These are phyloP conservation scores for Sanghuangporus sanghuang DNA, from an alignment of 1,284 basidiomycete genomes.

Conservation along the genomic window DNA sequence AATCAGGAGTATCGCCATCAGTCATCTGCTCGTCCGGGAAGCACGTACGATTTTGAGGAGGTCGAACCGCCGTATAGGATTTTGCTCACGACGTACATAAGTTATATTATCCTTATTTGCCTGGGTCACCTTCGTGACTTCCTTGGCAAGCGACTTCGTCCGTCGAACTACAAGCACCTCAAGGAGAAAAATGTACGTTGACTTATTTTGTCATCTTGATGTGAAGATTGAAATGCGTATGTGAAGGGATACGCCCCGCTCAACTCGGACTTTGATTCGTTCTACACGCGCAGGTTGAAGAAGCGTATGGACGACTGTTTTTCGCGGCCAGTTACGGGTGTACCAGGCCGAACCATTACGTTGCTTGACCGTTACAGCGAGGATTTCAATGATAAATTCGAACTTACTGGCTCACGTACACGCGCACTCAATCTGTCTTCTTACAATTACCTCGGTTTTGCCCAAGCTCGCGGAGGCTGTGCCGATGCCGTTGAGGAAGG, in stretches of 20 bases:
- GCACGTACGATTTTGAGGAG: constrained; percentile 50
- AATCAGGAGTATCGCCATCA: constrained; percentile 66
- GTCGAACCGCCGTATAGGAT: constrained; percentile 89
- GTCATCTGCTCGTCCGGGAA: constrained; percentile 52
- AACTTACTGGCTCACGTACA: constrained; percentile 76
- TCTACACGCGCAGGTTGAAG: constrained; percentile 96
- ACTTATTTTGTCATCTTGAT: constrained; percentile 9
- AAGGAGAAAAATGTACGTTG: constrained; percentile 73
- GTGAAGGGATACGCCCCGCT: constrained; percentile 89
- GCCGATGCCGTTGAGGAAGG: constrained; percentile 88
- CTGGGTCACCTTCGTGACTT: constrained; percentile 95
- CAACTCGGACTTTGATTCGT: constrained; percentile 98
- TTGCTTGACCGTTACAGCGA: constrained; percentile 81
- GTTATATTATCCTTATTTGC: constrained; percentile 84
- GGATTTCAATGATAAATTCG: constrained; percentile 80
- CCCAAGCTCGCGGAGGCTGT: constrained; percentile 89
- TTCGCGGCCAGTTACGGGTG: constrained; percentile 88
- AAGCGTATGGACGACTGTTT: constrained; percentile 95
- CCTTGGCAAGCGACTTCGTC: constrained; percentile 81
- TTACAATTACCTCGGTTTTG: constrained; percentile 99
- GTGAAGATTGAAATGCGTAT: neutral
- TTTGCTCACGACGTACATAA: constrained; percentile 87
- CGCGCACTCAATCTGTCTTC: constrained; percentile 95
- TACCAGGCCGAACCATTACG: constrained; percentile 90
- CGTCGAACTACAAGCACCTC: constrained; percentile 74